Evolutionary conservation across 495 filamentous ascomycete species (phyloP), one percentile per base, ranked within the genome.

Genomic region (Extremus antarcticus): DNA sequence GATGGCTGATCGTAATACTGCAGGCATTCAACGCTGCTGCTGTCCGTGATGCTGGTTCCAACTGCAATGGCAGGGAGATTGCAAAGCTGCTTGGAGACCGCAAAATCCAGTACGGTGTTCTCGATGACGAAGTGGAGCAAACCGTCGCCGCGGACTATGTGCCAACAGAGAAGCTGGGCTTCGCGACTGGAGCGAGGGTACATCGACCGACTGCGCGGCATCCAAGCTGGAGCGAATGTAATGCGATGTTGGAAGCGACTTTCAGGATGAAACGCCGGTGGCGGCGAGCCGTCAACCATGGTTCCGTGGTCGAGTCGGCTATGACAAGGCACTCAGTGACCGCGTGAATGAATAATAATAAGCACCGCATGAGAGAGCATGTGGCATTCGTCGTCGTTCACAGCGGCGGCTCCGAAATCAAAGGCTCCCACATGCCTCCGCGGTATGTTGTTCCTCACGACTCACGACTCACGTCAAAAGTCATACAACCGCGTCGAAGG

Each of bases 11-110:
- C n/a, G n/a, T n/a, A n/a, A n/a, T n/a, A n/a, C n/a, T n/a, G n/a
- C 29, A 35, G 53, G 67, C 46, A 24, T 48, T 48, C 23, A 17
- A 25, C 11, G 20, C 46, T 20, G 11, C 46, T 23, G 13, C 20
- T 2, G 3, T 48, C 11, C 21, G 13, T 24, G 46, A 25, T 48
- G 46, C 23, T 15, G 24, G 20, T 3, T 48, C 46, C 23, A 48
- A 48, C 21, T 23, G 3, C 11, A 48, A 25, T 25, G 21, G 10
- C 10, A 23, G 24, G 20, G 46, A 48, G 9, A 23, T 48, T 3
- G 19, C 9, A n/a, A 3, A 3, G 9, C 21, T 48, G 3, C 20
- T 24, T 4, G 46, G 46, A 11, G 23, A 25, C 4, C 46, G 21
- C 21, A 10, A 23, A 7, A 25, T 48, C 20, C 46, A 25, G 46